A percentile compares a stretch with the other conserved stretches of the same genome.
These are phyloP conservation scores for Emiliania huxleyi DNA, from an alignment of 78 protist genomes.

Conservation along the genomic window DNA sequence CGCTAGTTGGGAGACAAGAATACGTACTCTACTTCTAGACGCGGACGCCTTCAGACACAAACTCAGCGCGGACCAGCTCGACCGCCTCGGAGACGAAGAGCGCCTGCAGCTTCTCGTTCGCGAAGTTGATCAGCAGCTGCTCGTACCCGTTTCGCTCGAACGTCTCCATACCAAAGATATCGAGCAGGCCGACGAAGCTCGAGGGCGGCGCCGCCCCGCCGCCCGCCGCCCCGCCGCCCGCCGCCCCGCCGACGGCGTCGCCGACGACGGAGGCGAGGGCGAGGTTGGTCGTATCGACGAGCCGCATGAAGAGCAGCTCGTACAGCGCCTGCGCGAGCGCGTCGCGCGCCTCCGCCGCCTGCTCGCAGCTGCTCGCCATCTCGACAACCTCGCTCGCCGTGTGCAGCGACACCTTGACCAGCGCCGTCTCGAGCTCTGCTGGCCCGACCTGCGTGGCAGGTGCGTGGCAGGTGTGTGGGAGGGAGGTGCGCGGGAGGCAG, in stretches of 20 bases:
- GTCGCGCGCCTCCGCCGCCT: neutral
- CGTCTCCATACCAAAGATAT: conserved; percentile 45
- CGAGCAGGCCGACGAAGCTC: conserved; percentile 60
- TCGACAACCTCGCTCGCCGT: neutral
- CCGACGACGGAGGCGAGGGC: neutral
- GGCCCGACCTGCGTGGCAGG: too few relatives aligned
- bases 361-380: neutral
- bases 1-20: too few relatives aligned
- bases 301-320: neutral
- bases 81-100: neutral
- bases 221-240: neutral
- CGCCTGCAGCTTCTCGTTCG: neutral
- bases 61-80: neutral
- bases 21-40: too few relatives aligned
- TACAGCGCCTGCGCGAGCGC: neutral
- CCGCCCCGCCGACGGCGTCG: neutral
- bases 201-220: neutral
- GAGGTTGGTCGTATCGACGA: neutral
- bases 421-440: neutral
- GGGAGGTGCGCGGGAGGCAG: too few relatives aligned
- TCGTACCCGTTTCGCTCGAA: neutral
- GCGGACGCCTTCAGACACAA: neutral
- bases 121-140: conserved; percentile 11
- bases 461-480: too few relatives aligned
- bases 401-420: neutral